Base-by-base conservation (phyloP, 495 filamentous ascomycete genomes). In the Penicillium paxilli region DNA sequence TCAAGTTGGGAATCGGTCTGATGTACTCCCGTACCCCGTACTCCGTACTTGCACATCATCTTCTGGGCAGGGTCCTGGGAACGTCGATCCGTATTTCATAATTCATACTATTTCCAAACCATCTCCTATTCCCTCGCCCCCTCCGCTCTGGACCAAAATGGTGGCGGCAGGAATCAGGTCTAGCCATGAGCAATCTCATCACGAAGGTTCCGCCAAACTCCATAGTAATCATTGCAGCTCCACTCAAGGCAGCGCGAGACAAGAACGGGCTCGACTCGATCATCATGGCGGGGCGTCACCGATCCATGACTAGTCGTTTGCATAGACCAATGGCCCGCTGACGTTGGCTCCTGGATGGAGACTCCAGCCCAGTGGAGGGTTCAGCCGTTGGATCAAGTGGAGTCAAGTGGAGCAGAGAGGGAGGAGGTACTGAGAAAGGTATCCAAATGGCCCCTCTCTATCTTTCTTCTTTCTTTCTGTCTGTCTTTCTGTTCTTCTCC, bases 361-460 rank as follows among this genome's bases (percentile, higher is more conserved):
- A 35, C 52, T 32, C 32, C 41, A 53, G 47, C 40, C 52, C 47
- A 53, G 54, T 40, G 44, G 57, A 60, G 51, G 42, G 55, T 62
- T 65, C 59, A 62, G 61, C 55, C 64, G 60, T 67, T 67, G 64
- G 64, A 62, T 64, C 54, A 40, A 61, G 61, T 66, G 60, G 60
- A 42, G 50, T 59, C 55, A 6, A 14, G 55, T 54, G 60, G 52
- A 54, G 57, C 22, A 46, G 25, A 19, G 35, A 23, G 28, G n/a
- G 41, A 49, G 28, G 49, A 49, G 37, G 52, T 16, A 38, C 35
- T 38, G 26, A n/a, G 10, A 48, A 26, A 47, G 17, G n/a, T n/a
- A n/a, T n/a, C n/a, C n/a, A n/a, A n/a, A n/a, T n/a, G n/a, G n/a
- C n/a, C n/a, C n/a, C n/a, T n/a, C n/a, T n/a, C n/a, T n/a, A n/a